Evolutionary conservation across 371 early-diverging fungal genomes (phyloP).

Genomic region (Massospora cicadina): DNA sequence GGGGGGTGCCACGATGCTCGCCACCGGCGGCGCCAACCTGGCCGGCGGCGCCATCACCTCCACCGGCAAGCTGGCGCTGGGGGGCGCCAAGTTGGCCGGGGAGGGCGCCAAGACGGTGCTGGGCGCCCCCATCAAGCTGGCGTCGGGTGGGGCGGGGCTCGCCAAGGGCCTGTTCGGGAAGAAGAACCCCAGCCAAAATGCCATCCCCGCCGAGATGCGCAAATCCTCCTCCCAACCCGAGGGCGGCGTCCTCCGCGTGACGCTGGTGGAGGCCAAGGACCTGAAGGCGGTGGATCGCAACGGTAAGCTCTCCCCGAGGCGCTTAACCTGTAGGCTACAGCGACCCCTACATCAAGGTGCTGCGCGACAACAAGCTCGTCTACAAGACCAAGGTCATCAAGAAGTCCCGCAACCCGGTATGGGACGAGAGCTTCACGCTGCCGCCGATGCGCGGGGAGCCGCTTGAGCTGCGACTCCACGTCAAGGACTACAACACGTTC

Average conservation of each 20-base stretch:
- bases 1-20: constrained; percentile 15
- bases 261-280: constrained; percentile 31
- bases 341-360: constrained; percentile 30
- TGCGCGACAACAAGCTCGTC: constrained; percentile 26
- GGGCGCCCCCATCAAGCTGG: constrained; percentile 3
- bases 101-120: constrained; percentile 10
- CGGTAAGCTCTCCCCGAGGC: constrained; percentile 14
- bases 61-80: not conserved
- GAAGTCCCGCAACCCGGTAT: constrained; percentile 49
- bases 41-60: constrained; percentile 11
- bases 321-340: constrained; percentile 15
- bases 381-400: constrained; percentile 54
- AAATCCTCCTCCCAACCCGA: not conserved
- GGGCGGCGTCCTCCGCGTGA: constrained; percentile 23
- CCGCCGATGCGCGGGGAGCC: constrained; percentile 21
- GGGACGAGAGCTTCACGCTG: constrained; percentile 36
- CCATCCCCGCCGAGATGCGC: not conserved
- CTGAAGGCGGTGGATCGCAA: constrained; percentile 32
- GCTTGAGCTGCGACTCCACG: constrained; percentile 24
- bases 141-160: constrained; percentile 7
- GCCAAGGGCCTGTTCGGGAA: not conserved
- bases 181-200: not conserved
- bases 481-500: constrained; percentile 46
- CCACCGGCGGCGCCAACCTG: constrained; percentile 14
- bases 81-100: constrained; percentile 10